A percentile compares a stretch with the other conserved stretches of the same genome.
Conservation (phyloP, 306 rosid species). For the Vigna hirtella region DNA sequence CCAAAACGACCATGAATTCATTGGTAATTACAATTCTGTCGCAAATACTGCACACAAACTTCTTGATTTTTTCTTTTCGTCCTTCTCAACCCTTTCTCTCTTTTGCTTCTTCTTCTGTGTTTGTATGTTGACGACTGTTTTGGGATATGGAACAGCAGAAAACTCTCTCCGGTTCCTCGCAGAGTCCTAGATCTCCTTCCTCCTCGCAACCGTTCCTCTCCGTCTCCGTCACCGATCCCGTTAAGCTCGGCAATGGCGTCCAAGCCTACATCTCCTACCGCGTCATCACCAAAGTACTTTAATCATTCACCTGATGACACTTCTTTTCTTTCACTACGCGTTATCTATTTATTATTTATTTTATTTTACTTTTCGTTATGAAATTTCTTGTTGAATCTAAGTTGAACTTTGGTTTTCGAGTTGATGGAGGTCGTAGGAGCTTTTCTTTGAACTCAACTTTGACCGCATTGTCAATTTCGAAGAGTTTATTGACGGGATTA, state of each 20-base stretch:
- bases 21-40: slow-evolving; percentile 60
- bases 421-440: slow-evolving; percentile 29
- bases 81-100: background rate
- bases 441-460: slow-evolving; percentile 4
- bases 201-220: slow-evolving; percentile 83
- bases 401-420: slow-evolving; percentile 24
- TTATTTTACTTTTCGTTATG: background rate
- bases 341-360: background rate
- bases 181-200: slow-evolving; percentile 95
- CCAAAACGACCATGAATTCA: slow-evolving; percentile 49
- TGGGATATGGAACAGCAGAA: slow-evolving; percentile 77
- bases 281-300: slow-evolving; percentile 80
- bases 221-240: slow-evolving; percentile 92
- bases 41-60: slow-evolving; percentile 21
- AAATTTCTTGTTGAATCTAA: slow-evolving; percentile 25
- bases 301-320: background rate
- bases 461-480: background rate
- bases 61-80: background rate
- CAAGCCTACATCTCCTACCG: slow-evolving; percentile 96
- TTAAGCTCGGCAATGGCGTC: slow-evolving; percentile 98
- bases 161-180: slow-evolving; percentile 67
- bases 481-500: background rate
- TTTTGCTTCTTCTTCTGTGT: background rate
- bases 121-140: slow-evolving; percentile 26
- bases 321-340: background rate